phyloP scores from a whole-genome alignment of 371 early-diverging fungal genomes.

The Nematocida homosporus region DNA sequence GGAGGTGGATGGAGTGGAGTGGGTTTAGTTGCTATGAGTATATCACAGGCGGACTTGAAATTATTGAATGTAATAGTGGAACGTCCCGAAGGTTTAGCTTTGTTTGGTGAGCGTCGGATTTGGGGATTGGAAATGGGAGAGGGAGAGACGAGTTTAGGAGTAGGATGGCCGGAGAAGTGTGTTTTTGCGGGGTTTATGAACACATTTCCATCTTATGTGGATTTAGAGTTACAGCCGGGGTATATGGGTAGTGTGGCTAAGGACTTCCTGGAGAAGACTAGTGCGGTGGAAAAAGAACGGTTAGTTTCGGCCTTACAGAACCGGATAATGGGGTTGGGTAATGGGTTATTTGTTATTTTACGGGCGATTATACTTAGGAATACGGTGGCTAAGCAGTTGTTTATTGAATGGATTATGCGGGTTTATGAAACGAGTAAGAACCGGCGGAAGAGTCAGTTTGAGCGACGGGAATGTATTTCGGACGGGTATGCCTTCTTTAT shows the following conservation, averaged over 20 bases:
- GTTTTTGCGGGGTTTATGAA: background rate
- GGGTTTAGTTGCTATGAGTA: background rate
- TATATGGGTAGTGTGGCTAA: background rate
- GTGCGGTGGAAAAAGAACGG: background rate
- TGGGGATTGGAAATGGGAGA: background rate
- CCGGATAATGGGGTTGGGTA: background rate
- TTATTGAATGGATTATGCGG: slow-evolving; percentile 52
- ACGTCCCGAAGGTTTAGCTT: background rate
- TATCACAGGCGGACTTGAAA: background rate
- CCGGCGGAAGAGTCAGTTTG: slow-evolving; percentile 55
- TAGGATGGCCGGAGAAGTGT: background rate
- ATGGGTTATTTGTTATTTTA: slow-evolving; percentile 3
- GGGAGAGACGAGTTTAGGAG: background rate
- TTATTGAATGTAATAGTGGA: background rate
- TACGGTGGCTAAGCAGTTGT: slow-evolving; percentile 47
- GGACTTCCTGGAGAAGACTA: background rate
- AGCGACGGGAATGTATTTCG: slow-evolving; percentile 8
- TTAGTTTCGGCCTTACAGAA: background rate
- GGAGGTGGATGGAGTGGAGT: background rate
- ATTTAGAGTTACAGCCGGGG: background rate
- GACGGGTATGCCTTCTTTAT: slow-evolving; percentile 55
- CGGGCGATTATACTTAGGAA: slow-evolving; percentile 15
- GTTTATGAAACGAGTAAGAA: slow-evolving; percentile 40
- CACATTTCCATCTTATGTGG: background rate
- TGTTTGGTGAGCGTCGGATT: background rate